Evolutionary conservation across 345 rosid genomes (phyloP), one percentile per base, ranked within the genome.

Genomic region (Reutealis trisperma): DNA sequence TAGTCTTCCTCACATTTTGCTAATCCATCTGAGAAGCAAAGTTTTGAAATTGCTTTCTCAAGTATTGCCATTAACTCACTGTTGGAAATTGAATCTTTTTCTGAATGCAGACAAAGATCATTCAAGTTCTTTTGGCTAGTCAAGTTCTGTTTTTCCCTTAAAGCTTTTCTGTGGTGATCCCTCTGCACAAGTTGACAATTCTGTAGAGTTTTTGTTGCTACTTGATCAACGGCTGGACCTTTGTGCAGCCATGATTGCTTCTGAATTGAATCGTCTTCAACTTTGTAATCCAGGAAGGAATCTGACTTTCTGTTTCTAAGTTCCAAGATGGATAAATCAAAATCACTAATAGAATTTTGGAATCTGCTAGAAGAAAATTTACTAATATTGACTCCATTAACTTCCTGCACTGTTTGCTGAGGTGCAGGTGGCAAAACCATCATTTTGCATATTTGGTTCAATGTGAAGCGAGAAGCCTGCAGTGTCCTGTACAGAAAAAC

Each of bases 1-100:
- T 88, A 90, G 45, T 90, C 88, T 75, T 92, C 88, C 63, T 84
- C 89, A 2, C 75, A 81, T 24, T 85, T 86, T 14, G 87, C 85
- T 69, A 87, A 55, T n/a, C 84, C 88, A 77, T 85, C 87, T 0
- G 88, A 82, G 76, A 87, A 85, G 67, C 85, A 83, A n/a, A 87
- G 72, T 61, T 79, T 83, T 15, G 93, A 87, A 69, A 93, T 81
- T 42, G 85, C 89, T 78, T 79, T 84, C 82, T 93, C 93, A 65
- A 91, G 81, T 12, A 82, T 83, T 71, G 75, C 85, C 89, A 87
- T 75, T 72, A 89, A 61, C 60, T 87, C 93, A 69, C 72, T 80
- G 25, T 76, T 81, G 34, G 79, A 47, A 47, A 47, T 47, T 9
- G 51, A 73, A 81, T 81, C 81, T 76, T 74, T 84, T 61, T 67